Conservation (phyloP, 2,329 filamentous ascomycete species). For the Aspergillus sp. region DNA sequence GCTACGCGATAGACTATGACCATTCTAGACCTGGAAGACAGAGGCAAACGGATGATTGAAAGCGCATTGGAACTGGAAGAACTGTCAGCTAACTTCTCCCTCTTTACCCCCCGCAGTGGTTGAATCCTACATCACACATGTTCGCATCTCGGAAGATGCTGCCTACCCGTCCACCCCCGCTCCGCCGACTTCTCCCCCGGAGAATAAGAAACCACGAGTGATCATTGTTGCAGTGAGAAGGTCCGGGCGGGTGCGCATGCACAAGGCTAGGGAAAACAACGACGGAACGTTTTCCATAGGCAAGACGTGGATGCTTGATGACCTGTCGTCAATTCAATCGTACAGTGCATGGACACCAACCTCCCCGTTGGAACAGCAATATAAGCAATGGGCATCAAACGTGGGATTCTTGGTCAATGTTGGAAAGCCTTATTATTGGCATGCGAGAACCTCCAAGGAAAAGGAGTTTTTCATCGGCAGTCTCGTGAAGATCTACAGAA, state of each 20-base stretch:
- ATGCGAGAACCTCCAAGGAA: constrained; percentile 88
- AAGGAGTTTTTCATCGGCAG: constrained; percentile 99
- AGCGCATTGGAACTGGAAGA: not conserved
- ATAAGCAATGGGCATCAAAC: constrained; percentile 74
- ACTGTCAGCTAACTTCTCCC: constrained; percentile 18
- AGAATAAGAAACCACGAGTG: constrained; percentile 81
- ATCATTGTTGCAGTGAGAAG: constrained; percentile 93
- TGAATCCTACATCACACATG: constrained; percentile 98
- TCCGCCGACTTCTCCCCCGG: constrained; percentile 70
- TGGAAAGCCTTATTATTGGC: constrained; percentile 96
- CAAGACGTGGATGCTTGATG: constrained; percentile 97
- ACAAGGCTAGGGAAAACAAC: constrained; percentile 93
- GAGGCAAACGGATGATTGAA: not conserved
- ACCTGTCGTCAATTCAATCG: constrained; percentile 79
- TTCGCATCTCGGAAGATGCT: constrained; percentile 84
- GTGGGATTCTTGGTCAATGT: constrained; percentile 85
- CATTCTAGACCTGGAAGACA: not conserved
- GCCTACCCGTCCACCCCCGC: constrained; percentile 79
- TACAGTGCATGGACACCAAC: constrained; percentile 64
- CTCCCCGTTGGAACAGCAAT: constrained; percentile 60
- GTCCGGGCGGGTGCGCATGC: constrained; percentile 88
- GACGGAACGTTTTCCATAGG: constrained; percentile 96
- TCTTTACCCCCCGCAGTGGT: constrained; percentile 53
- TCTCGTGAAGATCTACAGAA: constrained; percentile 91
- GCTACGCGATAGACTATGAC: not conserved